Evolutionary conservation across 2,329 filamentous ascomycete species (phyloP), one percentile per base, ranked within the genome.

Genomic region (Sphaerulina vaccinii): DNA sequence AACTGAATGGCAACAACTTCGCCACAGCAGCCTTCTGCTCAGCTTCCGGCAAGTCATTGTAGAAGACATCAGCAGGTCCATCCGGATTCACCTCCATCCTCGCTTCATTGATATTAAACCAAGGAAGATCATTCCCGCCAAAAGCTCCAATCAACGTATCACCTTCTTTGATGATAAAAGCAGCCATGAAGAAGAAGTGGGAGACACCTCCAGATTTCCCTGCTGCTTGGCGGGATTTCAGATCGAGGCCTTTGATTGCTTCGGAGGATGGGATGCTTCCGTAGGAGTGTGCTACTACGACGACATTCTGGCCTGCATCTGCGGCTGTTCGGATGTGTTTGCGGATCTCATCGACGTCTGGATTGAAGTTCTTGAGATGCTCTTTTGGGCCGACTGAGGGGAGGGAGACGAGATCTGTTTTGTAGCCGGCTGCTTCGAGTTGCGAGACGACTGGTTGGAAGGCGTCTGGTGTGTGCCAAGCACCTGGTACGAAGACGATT

Each of bases 281-380:
- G 52, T 68, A 67, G 4, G 60, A 64, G 51, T 68, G 65, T 55
- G 63, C 62, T n/a, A 62, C 56, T 3, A 68, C 48, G 13, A 65
- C 43, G n/a, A 66, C 60, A 21, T 62, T 60, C 36, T 63, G 58
- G 15, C 57, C 55, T n/a, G 59, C 56, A 13, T 63, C 46, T 9
- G 57, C 51, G 8, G 60, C 49, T 3, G 40, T 21, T 43, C 58
- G 41, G 22, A 66, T 55, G 15, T 40, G 23, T 24, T 35, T 27
- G 33, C 43, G 37, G 38, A 52, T 55, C 18, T 39, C 39, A 18
- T 40, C 24, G 1, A 55, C 43, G 43, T 52, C 52, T 22, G 36
- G 41, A 13, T 33, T 19, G 32, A 48, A 44, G 39, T 52, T 37
- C 24, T 47, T 24, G 5, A 45, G 35, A 24, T 47, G 33, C 13